Percentiles rank a stretch among this genome's conserved stretches.
phyloP scores from a whole-genome alignment of 2,329 filamentous ascomycete genomes.

The Diaporthe ilicicola region DNA sequence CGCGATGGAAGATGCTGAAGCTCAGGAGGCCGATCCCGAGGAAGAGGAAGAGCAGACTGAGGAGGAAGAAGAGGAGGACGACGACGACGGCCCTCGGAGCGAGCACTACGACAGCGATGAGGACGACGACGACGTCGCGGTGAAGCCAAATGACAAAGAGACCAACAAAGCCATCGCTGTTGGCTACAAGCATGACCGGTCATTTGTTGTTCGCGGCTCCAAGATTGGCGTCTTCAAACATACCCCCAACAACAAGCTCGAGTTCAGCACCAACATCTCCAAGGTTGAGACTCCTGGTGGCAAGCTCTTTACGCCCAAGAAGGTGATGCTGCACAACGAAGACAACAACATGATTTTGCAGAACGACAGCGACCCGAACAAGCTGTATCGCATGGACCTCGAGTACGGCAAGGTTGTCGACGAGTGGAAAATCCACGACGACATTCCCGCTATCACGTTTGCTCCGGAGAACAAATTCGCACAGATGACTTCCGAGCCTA shows the following conservation, averaged over 20 bases:
- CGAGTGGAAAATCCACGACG: constrained; percentile 98
- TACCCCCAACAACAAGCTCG: constrained; percentile 87
- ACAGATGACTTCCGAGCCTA: constrained; percentile 95
- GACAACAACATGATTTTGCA: constrained; percentile 91
- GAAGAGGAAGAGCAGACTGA: constrained; percentile 56
- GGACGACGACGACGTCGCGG: constrained; percentile 82
- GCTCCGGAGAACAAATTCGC: constrained; percentile 97
- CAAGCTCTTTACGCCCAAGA: constrained; percentile 90
- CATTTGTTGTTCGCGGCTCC: constrained; percentile 94
- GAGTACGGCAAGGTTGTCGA: constrained; percentile 98
- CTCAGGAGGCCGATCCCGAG: constrained; percentile 51
- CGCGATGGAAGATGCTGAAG: constrained; percentile 81
- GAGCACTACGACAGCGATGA: constrained; percentile 67
- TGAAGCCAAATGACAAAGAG: constrained; percentile 72
- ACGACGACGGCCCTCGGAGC: constrained; percentile 65
- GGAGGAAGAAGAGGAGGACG: constrained; percentile 62
- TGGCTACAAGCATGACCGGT: constrained; percentile 95
- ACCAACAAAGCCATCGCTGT: constrained; percentile 95
- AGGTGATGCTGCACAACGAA: constrained; percentile 94
- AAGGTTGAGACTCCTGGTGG: constrained; percentile 91
- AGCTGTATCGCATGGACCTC: constrained; percentile 95
- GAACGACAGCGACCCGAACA: constrained; percentile 83
- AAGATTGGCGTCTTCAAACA: constrained; percentile 99
- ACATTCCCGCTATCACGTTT: constrained; percentile 92
- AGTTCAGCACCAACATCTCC: constrained; percentile 97